Base-by-base conservation (phyloP, 1,284 basidiomycete genomes). In the Afroboletus lepidellus region DNA sequence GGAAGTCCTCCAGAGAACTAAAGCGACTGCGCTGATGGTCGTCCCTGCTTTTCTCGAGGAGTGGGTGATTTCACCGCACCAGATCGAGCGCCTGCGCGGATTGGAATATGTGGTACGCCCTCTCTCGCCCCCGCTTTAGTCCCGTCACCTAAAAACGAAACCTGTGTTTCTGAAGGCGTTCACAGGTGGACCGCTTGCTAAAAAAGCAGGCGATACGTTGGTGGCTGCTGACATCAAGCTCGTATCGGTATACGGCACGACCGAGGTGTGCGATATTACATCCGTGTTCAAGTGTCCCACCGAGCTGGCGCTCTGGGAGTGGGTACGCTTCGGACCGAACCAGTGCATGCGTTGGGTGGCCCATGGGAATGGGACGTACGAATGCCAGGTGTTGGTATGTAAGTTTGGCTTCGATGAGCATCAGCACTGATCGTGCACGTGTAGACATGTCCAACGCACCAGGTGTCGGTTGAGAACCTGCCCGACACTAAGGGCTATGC, bases 401-500 rank as follows among this genome's bases (percentile, higher is more conserved):
- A 12, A 13, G 15, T 25, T 23, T 41, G 24, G 8, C 18, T 3
- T 23, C 3, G 37, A 15, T 37, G 2, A 11, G 30, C 3, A 13
- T 34, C 5, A 23, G 37, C 12, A 21, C 8, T 12, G 37, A 24
- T 18, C n/a, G 9, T 4, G 38, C 15, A 3, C 15, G 20, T 15
- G 3, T 11, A 62, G 54, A 51, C 50, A 0, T 56, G 42, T 13
- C 30, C 54, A 24, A 65, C 46, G 2, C 62, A 69, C 49, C 57
- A 57, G 11, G 51, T 60, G 4, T 55, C 61, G 2, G 56, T 70
- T 9, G 62, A 66, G 32, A 74, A 74, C 39, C 21, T 74, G 5
- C 51, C 57, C 1, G 66, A 73, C 33, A 56, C 58, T 8, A 54
- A 54, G 33, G 73, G 72, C 8, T 74, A 72, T 47, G 62, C 67